Base-by-base conservation (phyloP, 805 yeast genomes). In the Dipodascus geniculatus region DNA sequence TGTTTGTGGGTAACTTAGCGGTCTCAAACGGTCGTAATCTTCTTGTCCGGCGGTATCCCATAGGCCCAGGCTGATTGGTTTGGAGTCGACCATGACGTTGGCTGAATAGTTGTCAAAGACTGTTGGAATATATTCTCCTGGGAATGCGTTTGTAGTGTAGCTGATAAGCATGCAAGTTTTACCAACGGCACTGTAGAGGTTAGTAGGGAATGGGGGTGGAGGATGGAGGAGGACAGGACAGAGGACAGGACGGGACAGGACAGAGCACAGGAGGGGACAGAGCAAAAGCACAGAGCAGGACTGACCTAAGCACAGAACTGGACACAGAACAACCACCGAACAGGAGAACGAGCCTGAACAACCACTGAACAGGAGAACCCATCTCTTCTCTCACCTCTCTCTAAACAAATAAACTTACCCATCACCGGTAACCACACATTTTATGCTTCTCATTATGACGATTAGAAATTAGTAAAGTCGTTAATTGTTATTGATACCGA, bases 21-120 rank as follows among this genome's bases (percentile, higher is more conserved):
- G 96, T 68, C 96, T 76, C 63, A 87, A 76, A 71, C 96, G 85
- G 71, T 88, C 96, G 68, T 89, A 89, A 75, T 90, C 97, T 76
- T 89, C 97, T 79, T 89, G 97, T 60, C 97, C 97, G 54, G 97
- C 96, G 61, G 96, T 89, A 77, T 89, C 96, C 96, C 96, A 89
- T 49, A 89, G 75, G 22, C 95, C 95, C 51, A 89, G 74, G 63
- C 87, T 87, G 63, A 85, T 83, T 53, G 87, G 86, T 62, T 83
- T 88, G 24, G 85, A 83, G 62, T 85, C 91, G 20, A 83, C 82
- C 76, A 87, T 79, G 23, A 89, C 88, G 48, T 84, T 83, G 17
- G 95, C 91, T 1, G 95, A 80, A 67, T 89, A 89, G 69, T 89
- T 88, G 66, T 89, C 96, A 63, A 89, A 89, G 2, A 89, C 96